These are phyloP conservation scores for Aspergillus nomiae DNA, from an alignment of 2,329 filamentous ascomycete genomes.

Conservation along the genomic window DNA sequence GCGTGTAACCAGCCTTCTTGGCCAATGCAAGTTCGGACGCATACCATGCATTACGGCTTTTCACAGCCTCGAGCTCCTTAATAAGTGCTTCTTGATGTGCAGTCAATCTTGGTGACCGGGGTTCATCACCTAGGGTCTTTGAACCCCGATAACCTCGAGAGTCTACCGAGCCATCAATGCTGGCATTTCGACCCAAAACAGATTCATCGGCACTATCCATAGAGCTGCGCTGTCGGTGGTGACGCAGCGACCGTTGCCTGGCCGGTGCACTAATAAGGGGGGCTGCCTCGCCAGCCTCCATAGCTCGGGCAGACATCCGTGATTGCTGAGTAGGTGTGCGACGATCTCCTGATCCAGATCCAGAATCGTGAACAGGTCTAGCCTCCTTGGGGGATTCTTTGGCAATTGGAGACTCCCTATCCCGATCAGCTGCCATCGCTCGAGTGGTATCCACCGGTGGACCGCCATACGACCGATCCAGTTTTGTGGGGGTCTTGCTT, in stretches of 20 bases:
- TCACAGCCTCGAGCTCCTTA: conserved; percentile 82
- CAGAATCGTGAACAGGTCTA: conserved; percentile 46
- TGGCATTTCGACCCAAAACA: conserved; percentile 43
- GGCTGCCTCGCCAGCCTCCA: conserved; percentile 50
- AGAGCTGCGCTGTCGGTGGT: conserved; percentile 64
- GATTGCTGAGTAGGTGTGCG: conserved; percentile 63
- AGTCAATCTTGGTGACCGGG: conserved; percentile 47
- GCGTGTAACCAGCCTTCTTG: conserved; percentile 82
- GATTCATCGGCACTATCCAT: conserved; percentile 69
- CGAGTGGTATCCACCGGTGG: conserved; percentile 47
- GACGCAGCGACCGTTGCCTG: conserved; percentile 56
- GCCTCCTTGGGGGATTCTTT: conserved; percentile 44
- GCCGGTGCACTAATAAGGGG: conserved; percentile 46
- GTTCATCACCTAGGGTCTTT: conserved; percentile 45
- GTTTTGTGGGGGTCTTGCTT: conserved; percentile 56
- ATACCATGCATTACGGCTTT: conserved; percentile 94
- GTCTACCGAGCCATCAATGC: conserved; percentile 44
- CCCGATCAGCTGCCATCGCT: conserved; percentile 48
- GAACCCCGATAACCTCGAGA: conserved; percentile 42
- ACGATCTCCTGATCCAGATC: conserved; percentile 60
- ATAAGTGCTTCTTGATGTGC: conserved; percentile 64
- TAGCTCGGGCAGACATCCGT: conserved; percentile 45
- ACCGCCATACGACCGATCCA: conserved; percentile 47
- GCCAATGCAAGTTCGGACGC: conserved; percentile 92
- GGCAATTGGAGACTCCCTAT: conserved; percentile 50